phyloP scores from a whole-genome alignment of 2,329 filamentous ascomycete species.

The Stenocarpella maydis region DNA sequence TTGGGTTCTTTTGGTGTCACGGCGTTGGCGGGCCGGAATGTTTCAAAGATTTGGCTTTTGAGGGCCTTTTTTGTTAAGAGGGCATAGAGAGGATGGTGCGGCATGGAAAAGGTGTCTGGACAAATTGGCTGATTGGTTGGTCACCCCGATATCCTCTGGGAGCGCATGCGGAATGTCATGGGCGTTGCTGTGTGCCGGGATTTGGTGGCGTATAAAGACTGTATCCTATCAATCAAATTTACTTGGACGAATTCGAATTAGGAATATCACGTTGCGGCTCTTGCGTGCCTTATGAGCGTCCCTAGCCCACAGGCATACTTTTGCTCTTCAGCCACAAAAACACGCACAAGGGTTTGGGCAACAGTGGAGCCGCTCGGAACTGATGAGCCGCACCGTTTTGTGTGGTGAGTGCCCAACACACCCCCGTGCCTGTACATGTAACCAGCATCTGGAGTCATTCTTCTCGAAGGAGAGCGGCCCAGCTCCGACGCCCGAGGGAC shows the following conservation, averaged over 20 bases:
- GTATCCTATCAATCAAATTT: not conserved
- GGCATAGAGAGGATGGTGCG: not conserved
- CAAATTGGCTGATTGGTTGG: not conserved
- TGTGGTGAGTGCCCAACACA: not conserved
- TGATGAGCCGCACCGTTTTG: not conserved
- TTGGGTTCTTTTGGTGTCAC: conserved; percentile 14
- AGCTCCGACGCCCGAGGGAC: too few relatives aligned
- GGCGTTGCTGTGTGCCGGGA: conserved; percentile 1
- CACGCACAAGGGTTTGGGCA: not conserved
- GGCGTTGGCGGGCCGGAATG: conserved; percentile 1
- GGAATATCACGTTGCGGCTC: not conserved
- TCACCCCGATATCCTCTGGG: conserved; percentile 17
- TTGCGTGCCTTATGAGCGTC: too few relatives aligned
- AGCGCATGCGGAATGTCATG: not conserved
- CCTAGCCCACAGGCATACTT: not conserved
- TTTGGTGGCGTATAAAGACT: not conserved
- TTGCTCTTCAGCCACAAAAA: not conserved
- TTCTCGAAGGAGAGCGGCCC: too few relatives aligned
- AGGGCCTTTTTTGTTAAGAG: too few relatives aligned
- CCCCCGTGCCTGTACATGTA: too few relatives aligned
- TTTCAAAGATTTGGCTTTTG: not conserved
- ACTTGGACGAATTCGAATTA: not conserved
- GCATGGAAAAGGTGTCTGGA: not conserved
- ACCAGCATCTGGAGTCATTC: not conserved
- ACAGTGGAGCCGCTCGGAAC: not conserved